Base-by-base conservation (phyloP, 345 rosid species). In the Sapria himalayana region DNA sequence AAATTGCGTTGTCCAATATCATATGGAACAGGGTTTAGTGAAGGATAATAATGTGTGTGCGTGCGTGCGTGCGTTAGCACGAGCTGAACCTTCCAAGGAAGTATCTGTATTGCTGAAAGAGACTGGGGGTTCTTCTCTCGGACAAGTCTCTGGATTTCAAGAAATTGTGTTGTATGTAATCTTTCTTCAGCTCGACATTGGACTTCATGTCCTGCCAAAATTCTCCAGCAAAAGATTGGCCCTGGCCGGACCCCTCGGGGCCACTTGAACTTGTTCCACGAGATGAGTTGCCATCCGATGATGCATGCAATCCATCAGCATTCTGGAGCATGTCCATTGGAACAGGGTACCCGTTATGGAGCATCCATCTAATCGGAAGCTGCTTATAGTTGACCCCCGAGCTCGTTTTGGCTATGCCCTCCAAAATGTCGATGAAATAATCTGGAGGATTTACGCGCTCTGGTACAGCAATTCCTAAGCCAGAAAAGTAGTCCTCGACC, bases 381-480 rank as follows among this genome's bases (percentile, higher is more conserved):
- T 91, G 84, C 43, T 74, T 80, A 33, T 56, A 54, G 49, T 65
- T 70, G 48, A 77, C 72, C n/a, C 77, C 93, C 15, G 73, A 29
- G 55, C 62, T 72, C 32, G 64, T 17, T 58, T 91, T 91, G 36
- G 67, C 44, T 50, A 91, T 80, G 42, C 99, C 99, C 51, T 91
- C 99, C 55, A 91, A 61, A 51, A 91, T 73, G 59, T 91, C 99
- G 27, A 84, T 84, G 67, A 67, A 84, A 68, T 91, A 74, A 64
- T 91, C 95, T n/a, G 95, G 95, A 29, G 95, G 99, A 54, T 84
- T 91, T 41, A 65, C 74, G 14, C 95, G 78, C 19, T 91, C 99
- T 1, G 99, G 99, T 10, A 84, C 85, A 11, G 50, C 44, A 17
- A 91, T 84, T 25, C 99, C 99, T 4, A 91, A 61, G 56, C 74